Percentiles rank a stretch among this genome's conserved stretches.
phyloP scores from a whole-genome alignment of 164 flowering plant genomes.

The Berberis vulgaris region DNA sequence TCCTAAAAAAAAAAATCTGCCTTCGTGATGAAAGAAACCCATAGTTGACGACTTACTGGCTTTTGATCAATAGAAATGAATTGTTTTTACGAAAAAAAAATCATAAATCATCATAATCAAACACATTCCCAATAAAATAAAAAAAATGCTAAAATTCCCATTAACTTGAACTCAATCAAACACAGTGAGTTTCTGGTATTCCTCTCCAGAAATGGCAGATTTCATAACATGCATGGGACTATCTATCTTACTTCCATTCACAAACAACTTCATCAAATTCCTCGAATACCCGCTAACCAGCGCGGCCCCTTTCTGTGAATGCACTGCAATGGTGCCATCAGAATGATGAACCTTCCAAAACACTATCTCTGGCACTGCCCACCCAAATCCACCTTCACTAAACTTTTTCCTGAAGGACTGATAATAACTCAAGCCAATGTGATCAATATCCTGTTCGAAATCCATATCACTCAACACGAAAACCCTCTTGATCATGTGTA shows the following conservation, averaged over 20 bases:
- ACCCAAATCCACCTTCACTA: background rate
- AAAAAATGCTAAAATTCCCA: too few relatives aligned
- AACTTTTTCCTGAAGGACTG: background rate
- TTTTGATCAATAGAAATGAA: too few relatives aligned
- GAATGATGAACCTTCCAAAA: background rate
- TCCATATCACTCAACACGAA: background rate
- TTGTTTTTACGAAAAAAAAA: too few relatives aligned
- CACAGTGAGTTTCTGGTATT: background rate
- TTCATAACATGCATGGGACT: background rate
- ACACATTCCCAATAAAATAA: too few relatives aligned
- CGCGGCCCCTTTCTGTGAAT: background rate
- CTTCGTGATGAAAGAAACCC: too few relatives aligned
- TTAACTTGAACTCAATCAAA: background rate
- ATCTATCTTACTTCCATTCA: background rate
- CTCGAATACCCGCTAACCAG: background rate
- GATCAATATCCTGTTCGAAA: background rate
- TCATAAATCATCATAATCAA: too few relatives aligned
- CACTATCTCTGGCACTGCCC: background rate
- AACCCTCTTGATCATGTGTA: background rate
- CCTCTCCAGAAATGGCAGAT: background rate
- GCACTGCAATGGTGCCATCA: background rate
- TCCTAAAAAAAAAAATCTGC: too few relatives aligned
- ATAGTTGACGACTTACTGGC: too few relatives aligned
- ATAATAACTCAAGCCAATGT: background rate
- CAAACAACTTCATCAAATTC: background rate